Percentiles rank a stretch among this genome's conserved stretches.
Conservation (phyloP, 805 yeast species). For the Jamesozyma hellenica region DNA sequence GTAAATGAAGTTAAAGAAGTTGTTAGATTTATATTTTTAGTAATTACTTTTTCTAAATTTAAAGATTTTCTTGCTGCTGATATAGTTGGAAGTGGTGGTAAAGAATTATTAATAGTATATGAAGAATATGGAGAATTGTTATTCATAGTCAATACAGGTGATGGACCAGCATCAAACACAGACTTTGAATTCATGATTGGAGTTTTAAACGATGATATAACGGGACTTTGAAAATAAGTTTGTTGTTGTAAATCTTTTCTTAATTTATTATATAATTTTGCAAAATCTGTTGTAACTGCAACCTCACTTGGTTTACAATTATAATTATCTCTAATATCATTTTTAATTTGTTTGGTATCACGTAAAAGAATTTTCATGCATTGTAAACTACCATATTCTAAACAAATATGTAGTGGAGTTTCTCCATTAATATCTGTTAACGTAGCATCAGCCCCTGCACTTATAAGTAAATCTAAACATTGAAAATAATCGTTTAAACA, state of each 20-base stretch:
- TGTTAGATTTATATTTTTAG: conserved; percentile 3
- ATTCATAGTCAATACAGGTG: conserved; percentile 19
- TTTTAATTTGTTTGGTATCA: conserved; percentile 35
- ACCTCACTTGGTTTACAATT: conserved; percentile 61
- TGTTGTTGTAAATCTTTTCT: conserved; percentile 15
- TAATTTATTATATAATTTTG: conserved; percentile 31
- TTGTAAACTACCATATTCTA: conserved; percentile 54
- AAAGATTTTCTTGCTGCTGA: conserved; percentile 18
- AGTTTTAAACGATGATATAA: conserved; percentile 17
- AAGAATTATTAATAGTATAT: conserved; percentile 1
- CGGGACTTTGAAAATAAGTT: conserved; percentile 11
- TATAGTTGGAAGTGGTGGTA: conserved; percentile 17
- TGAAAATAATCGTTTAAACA: conserved; percentile 49
- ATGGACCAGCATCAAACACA: conserved; percentile 23
- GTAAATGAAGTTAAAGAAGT: background rate
- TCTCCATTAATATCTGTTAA: conserved; percentile 65
- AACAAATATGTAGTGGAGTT: conserved; percentile 76
- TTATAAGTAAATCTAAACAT: conserved; percentile 53
- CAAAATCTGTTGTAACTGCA: conserved; percentile 44
- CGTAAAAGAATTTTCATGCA: conserved; percentile 45
- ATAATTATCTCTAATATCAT: conserved; percentile 39
- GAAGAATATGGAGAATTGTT: conserved; percentile 19
- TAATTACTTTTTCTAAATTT: conserved; percentile 10
- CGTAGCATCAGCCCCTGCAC: conserved; percentile 70
- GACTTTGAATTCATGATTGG: conserved; percentile 20